Base-by-base conservation (phyloP, 371 early-diverging fungal species). In the Saksenaea vasiformis region DNA sequence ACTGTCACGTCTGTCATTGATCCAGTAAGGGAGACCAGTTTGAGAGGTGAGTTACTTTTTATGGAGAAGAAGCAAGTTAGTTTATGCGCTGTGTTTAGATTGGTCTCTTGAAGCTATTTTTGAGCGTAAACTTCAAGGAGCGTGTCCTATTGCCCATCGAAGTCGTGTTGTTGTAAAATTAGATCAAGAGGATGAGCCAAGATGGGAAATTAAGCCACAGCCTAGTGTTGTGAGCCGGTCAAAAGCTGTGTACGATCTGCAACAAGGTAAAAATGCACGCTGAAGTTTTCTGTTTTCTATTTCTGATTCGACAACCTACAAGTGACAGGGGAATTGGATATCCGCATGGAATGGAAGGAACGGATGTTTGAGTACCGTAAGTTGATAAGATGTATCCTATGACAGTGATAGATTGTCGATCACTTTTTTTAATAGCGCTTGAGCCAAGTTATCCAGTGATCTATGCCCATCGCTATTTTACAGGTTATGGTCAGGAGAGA, bases 401-500 rank as follows among this genome's bases (percentile, higher is more conserved):
- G 47, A 47, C 22, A 11, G 4, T 10, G 22, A 26, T 11, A 8
- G 3, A 47, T n/a, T 47, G 22, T n/a, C 10, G 58, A 22, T 58
- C 27, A 26, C 57, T 31, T 31, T 58, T n/a, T n/a, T n/a, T n/a
- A n/a, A 22, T 64, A 78, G 79, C 77, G n/a, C 44, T 73, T 44
- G 64, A 69, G 22, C 62, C 73, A 14, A 57, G 60, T 24, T 68
- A 76, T 14, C 84, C 92, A 2, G 74, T 81, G n/a, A 62, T 94
- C 31, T 72, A 77, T 38, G 87, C 90, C 0, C 88, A 93, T 58
- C 83, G 95, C 9, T 88, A 89, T 65, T 84, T 92, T 58, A 90
- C 91, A 5, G 96, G 91, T 0, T 84, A 86, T 67, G 96, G 95
- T 10, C 91, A 93, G 62, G 95, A 93, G 68, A 82, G 88, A 37